A percentile compares a stretch with the other conserved stretches of the same genome.
phyloP scores from a whole-genome alignment of 306 rosid species.

The Spatholobus suberectus region DNA sequence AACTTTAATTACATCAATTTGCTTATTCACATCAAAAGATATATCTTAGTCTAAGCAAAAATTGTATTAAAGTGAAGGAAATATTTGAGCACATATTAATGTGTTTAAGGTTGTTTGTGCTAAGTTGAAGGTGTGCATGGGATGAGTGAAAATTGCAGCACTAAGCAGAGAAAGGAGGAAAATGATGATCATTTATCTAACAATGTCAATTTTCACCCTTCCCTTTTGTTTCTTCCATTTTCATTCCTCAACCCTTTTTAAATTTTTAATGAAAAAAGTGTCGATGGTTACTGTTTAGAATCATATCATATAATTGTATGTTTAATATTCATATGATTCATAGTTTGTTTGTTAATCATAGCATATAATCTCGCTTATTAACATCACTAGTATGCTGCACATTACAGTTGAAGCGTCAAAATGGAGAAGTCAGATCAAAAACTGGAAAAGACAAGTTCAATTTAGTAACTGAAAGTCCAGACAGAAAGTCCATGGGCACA shows the following conservation, averaged over 20 bases:
- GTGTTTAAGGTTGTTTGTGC: neutral
- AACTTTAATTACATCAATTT: slow-evolving; percentile 33
- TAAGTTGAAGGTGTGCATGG: neutral
- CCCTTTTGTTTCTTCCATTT: neutral
- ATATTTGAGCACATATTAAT: neutral
- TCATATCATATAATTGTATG: neutral
- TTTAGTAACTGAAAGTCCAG: slow-evolving; percentile 54
- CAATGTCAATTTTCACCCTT: neutral
- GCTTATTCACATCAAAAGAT: slow-evolving; percentile 2
- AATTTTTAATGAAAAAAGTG: neutral
- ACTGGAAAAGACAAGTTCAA: slow-evolving; percentile 39
- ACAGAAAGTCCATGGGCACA: slow-evolving; percentile 62
- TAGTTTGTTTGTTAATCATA: neutral
- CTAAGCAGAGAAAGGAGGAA: neutral
- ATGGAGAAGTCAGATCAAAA: slow-evolving; percentile 39
- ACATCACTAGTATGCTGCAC: slow-evolving; percentile 33
- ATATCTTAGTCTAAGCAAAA: neutral
- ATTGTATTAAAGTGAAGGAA: neutral
- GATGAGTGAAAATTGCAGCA: neutral
- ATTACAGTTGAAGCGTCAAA: slow-evolving; percentile 66
- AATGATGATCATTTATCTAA: neutral
- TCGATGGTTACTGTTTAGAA: neutral
- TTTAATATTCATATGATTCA: neutral
- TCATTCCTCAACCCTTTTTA: neutral
- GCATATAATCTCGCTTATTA: slow-evolving; percentile 14